Evolutionary conservation across 371 early-diverging fungal species (phyloP).

Genomic region (Mucor velutinosus): DNA sequence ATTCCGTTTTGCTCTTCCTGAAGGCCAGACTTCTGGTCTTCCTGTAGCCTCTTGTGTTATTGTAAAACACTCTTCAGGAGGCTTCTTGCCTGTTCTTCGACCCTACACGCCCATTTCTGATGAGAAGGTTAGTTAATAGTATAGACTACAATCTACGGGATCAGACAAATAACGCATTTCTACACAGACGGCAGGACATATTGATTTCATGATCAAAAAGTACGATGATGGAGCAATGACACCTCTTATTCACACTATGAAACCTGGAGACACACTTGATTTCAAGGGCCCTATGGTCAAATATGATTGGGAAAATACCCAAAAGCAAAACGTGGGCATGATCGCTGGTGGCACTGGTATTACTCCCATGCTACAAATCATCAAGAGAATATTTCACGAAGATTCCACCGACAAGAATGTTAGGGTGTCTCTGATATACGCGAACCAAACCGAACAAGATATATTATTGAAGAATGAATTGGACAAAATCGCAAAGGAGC

Average conservation of each 20-base stretch:
- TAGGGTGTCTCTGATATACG: constrained; percentile 85
- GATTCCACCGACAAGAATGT: constrained; percentile 72
- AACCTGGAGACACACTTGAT: constrained; percentile 81
- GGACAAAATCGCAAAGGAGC: constrained; percentile 61
- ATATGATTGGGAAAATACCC: constrained; percentile 75
- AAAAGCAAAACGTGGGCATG: constrained; percentile 82
- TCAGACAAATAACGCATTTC: not conserved
- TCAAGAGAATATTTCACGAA: constrained; percentile 68
- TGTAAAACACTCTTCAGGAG: constrained; percentile 54
- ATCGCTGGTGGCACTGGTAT: constrained; percentile 92
- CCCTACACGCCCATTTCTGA: constrained; percentile 91
- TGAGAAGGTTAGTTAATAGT: constrained; percentile 45
- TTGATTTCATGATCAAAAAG: constrained; percentile 89
- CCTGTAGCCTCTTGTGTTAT: constrained; percentile 84
- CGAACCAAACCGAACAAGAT: constrained; percentile 84
- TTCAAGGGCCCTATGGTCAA: constrained; percentile 94
- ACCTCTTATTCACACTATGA: constrained; percentile 72
- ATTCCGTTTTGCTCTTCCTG: constrained; percentile 82
- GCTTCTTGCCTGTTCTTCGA: constrained; percentile 70
- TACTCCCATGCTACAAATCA: constrained; percentile 89
- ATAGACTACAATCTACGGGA: not conserved
- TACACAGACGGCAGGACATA: constrained; percentile 61
- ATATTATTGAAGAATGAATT: constrained; percentile 84
- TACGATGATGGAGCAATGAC: constrained; percentile 79
- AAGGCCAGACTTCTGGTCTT: constrained; percentile 66